Evolutionary conservation across 805 yeast genomes (phyloP).

Genomic region (Candida coleopterorum): DNA sequence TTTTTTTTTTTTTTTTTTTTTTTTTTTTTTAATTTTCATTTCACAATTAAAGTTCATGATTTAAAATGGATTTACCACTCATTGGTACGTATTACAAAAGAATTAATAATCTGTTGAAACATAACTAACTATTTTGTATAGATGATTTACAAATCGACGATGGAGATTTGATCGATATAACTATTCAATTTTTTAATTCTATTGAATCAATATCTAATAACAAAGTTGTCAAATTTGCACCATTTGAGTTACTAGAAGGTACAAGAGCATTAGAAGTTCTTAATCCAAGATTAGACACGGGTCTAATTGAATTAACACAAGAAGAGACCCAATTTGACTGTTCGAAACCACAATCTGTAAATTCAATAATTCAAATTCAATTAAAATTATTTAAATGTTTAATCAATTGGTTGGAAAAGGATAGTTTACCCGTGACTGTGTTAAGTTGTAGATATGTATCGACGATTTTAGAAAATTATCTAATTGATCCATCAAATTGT

Average conservation of each 20-base stretch:
- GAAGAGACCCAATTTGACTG: slow-evolving; percentile 48
- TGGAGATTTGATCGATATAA: slow-evolving; percentile 45
- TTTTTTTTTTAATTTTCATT: too few species aligned
- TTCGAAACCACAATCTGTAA: slow-evolving; percentile 28
- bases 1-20: background rate
- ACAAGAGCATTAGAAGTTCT: slow-evolving; percentile 82
- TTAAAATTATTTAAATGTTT: slow-evolving; percentile 51
- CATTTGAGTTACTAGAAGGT: slow-evolving; percentile 71
- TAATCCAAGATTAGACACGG: slow-evolving; percentile 73
- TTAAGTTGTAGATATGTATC: slow-evolving; percentile 73
- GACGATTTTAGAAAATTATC: slow-evolving; percentile 42
- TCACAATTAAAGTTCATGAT: background rate
- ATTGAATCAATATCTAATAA: slow-evolving; percentile 41
- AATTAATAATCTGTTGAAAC: background rate
- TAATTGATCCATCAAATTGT: slow-evolving; percentile 9
- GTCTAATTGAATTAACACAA: slow-evolving; percentile 45
- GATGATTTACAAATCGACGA: slow-evolving; percentile 7
- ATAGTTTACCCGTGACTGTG: slow-evolving; percentile 71
- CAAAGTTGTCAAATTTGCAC: slow-evolving; percentile 52
- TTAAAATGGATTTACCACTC: slow-evolving; percentile 4
- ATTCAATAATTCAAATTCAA: slow-evolving; percentile 45
- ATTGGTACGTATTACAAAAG: slow-evolving; percentile 6
- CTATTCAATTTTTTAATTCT: slow-evolving; percentile 43
- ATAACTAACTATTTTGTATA: background rate
- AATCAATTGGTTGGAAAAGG: slow-evolving; percentile 72